These are phyloP conservation scores for Botrytis paeoniae DNA, from an alignment of 2,329 filamentous ascomycete species.

Conservation along the genomic window DNA sequence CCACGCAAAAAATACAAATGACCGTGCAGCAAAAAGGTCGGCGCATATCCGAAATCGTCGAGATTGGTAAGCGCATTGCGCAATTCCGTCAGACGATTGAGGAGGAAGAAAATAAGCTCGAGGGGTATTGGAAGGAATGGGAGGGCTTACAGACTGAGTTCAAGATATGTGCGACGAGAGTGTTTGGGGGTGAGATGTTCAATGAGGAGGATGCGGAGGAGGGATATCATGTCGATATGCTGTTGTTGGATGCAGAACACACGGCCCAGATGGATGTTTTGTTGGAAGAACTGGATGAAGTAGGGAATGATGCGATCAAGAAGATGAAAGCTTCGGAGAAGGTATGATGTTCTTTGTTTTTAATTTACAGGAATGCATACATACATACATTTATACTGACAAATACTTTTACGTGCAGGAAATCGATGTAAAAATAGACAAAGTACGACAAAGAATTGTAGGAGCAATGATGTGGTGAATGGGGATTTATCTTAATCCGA, in stretches of 20 bases:
- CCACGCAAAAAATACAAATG: constrained; percentile 28
- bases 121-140: constrained; percentile 34
- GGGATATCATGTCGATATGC: constrained; percentile 29
- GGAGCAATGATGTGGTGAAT: constrained; percentile 13
- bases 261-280: constrained; percentile 24
- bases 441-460: constrained; percentile 9
- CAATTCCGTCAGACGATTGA: constrained; percentile 27
- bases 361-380: not conserved
- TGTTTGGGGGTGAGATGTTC: constrained; percentile 26
- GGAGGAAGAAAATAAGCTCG: constrained; percentile 28
- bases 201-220: constrained; percentile 14
- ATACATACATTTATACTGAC: not conserved
- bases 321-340: constrained; percentile 34
- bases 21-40: constrained; percentile 25
- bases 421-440: constrained; percentile 14
- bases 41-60: constrained; percentile 19
- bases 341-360: constrained; percentile 21
- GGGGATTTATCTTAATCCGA: not conserved
- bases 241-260: constrained; percentile 28
- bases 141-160: constrained; percentile 33
- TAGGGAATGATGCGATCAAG: constrained; percentile 24
- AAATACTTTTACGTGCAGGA: constrained; percentile 19
- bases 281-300: constrained; percentile 27
- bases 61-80: constrained; percentile 30
- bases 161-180: constrained; percentile 25